These are phyloP conservation scores for Leccinum variabile DNA, from an alignment of 1,284 basidiomycete genomes.

Conservation along the genomic window DNA sequence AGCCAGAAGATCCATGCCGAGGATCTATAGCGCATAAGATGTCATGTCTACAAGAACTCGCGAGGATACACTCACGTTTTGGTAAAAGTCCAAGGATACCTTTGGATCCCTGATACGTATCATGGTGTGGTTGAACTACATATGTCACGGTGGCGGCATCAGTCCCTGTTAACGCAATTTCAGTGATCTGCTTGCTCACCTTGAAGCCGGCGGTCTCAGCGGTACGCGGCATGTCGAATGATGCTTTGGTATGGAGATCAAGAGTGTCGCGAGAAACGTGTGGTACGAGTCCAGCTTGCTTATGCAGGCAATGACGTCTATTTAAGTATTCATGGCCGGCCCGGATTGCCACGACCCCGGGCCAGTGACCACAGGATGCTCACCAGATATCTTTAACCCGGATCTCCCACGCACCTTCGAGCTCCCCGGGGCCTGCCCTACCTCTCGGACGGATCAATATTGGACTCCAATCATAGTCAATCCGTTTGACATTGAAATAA, in stretches of 20 bases:
- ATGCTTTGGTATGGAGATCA: constrained; percentile 11
- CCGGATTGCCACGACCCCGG: background rate
- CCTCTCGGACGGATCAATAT: too few relatives aligned
- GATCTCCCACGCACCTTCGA: background rate
- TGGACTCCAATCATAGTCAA: background rate
- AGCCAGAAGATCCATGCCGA: constrained; percentile 87
- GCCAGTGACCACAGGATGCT: background rate
- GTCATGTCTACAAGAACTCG: constrained; percentile 9
- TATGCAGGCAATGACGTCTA: constrained; percentile 3
- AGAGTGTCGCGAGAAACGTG: constrained; percentile 2
- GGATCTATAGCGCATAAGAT: constrained; percentile 42
- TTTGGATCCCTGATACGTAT: constrained; percentile 89
- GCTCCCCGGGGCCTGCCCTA: too few relatives aligned
- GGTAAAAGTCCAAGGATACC: constrained; percentile 74
- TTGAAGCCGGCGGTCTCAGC: constrained; percentile 67
- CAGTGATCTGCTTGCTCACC: constrained; percentile 35
- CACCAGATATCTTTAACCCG: background rate
- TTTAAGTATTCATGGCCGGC: constrained; percentile 14
- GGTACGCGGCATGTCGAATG: constrained; percentile 56
- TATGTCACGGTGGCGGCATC: background rate
- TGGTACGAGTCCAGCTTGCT: background rate
- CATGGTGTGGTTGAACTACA: constrained; percentile 89
- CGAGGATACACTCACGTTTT: constrained; percentile 45
- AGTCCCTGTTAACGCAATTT: constrained; percentile 3
- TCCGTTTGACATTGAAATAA: background rate